Evolutionary conservation across 2,329 filamentous ascomycete genomes (phyloP).

Genomic region (Xylariomycetidae sp.): DNA sequence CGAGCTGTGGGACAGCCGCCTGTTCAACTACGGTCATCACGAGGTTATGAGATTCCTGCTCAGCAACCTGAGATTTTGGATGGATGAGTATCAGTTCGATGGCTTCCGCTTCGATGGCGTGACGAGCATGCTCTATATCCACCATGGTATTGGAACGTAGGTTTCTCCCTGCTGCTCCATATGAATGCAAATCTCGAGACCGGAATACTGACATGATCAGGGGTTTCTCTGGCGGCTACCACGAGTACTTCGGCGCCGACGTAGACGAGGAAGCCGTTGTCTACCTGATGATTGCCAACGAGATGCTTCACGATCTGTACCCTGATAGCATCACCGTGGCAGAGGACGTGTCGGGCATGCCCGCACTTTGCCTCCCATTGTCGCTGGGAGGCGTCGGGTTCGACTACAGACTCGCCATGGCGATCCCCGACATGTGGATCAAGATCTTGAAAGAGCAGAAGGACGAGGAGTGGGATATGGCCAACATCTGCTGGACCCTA

Average conservation of each 20-base stretch:
- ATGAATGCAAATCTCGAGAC: not conserved
- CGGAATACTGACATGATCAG: slow-evolving; percentile 40
- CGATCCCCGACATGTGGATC: slow-evolving; percentile 98
- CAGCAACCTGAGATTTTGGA: slow-evolving; percentile 96
- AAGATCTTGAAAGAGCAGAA: slow-evolving; percentile 93
- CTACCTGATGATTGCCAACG: slow-evolving; percentile 94
- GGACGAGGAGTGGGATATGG: slow-evolving; percentile 90
- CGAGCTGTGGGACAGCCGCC: slow-evolving; percentile 89
- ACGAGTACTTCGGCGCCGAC: slow-evolving; percentile 88
- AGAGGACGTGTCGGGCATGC: slow-evolving; percentile 98
- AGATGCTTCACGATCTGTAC: slow-evolving; percentile 89
- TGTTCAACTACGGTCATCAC: slow-evolving; percentile 96
- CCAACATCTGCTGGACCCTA: slow-evolving; percentile 76
- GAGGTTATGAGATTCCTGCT: slow-evolving; percentile 94
- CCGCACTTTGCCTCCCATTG: slow-evolving; percentile 83
- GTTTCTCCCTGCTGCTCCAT: slow-evolving; percentile 27
- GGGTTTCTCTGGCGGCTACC: slow-evolving; percentile 95
- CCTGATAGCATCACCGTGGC: slow-evolving; percentile 86
- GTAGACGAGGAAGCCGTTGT: slow-evolving; percentile 93
- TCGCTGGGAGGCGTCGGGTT: slow-evolving; percentile 90
- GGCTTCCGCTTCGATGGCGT: slow-evolving; percentile 98
- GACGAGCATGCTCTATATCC: slow-evolving; percentile 94
- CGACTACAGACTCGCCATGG: slow-evolving; percentile 96
- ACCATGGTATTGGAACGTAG: slow-evolving; percentile 96
- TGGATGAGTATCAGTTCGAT: slow-evolving; percentile 96